These are phyloP conservation scores for Podospora pseudocomata DNA, from an alignment of 495 filamentous ascomycete genomes.

Conservation along the genomic window DNA sequence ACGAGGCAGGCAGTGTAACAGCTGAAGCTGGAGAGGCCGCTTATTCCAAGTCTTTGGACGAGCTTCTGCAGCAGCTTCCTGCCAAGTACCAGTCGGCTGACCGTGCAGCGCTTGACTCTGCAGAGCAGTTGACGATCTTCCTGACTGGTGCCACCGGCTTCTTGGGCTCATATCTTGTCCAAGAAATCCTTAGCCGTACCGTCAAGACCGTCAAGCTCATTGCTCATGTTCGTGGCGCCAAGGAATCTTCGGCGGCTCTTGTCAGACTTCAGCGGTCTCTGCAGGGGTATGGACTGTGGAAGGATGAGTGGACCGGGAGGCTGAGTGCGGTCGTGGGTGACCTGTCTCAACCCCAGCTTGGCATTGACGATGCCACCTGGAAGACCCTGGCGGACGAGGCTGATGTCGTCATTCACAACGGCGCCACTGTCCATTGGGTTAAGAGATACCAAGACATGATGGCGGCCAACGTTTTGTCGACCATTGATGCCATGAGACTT, in stretches of 20 bases:
- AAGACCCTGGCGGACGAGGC: slow-evolving; percentile 58
- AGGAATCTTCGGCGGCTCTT: slow-evolving; percentile 48
- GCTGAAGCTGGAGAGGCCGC: slow-evolving; percentile 58
- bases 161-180: slow-evolving; percentile 77
- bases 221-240: slow-evolving; percentile 66
- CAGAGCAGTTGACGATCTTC: slow-evolving; percentile 59
- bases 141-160: slow-evolving; percentile 92
- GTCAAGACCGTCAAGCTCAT: slow-evolving; percentile 62
- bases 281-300: slow-evolving; percentile 77
- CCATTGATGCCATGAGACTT: slow-evolving; percentile 70
- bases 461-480: slow-evolving; percentile 75
- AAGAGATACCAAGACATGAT: slow-evolving; percentile 71
- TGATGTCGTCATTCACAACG: slow-evolving; percentile 87
- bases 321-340: slow-evolving; percentile 69
- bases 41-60: slow-evolving; percentile 59
- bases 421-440: slow-evolving; percentile 86
- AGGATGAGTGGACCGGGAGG: slow-evolving; percentile 59
- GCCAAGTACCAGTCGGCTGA: slow-evolving; percentile 40
- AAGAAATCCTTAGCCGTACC: slow-evolving; percentile 63
- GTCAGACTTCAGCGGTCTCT: slow-evolving; percentile 52
- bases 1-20: slow-evolving; percentile 36
- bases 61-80: slow-evolving; percentile 35
- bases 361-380: slow-evolving; percentile 62
- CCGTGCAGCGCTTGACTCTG: slow-evolving; percentile 23
- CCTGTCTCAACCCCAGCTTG: slow-evolving; percentile 66